phyloP scores from a whole-genome alignment of 2,329 filamentous ascomycete genomes.

The Diaporthe citrichinensis region DNA sequence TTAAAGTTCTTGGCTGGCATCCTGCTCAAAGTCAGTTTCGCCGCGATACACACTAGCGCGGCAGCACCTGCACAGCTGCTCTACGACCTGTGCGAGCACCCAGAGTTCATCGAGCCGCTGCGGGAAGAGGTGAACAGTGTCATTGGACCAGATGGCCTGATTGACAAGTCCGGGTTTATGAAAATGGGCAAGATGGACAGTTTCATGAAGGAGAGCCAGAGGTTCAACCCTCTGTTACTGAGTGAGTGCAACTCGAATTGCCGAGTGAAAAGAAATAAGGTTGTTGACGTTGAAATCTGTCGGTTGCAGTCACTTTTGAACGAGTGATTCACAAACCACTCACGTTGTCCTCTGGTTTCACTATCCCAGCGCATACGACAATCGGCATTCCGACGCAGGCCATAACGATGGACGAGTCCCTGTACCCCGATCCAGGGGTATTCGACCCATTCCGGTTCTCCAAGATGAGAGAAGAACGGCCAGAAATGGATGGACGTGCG shows the following conservation, averaged over 20 bases:
- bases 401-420: constrained; percentile 54
- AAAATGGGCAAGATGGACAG: constrained; percentile 51
- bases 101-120: constrained; percentile 63
- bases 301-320: constrained; percentile 57
- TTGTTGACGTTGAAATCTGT: background rate
- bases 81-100: constrained; percentile 65
- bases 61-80: constrained; percentile 62
- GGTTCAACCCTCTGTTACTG: constrained; percentile 45
- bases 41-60: constrained; percentile 66
- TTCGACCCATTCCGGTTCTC: constrained; percentile 27
- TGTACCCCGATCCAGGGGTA: constrained; percentile 52
- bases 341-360: constrained; percentile 68
- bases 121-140: constrained; percentile 63
- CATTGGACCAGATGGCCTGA: constrained; percentile 49
- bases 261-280: background rate
- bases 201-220: constrained; percentile 51
- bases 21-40: constrained; percentile 60
- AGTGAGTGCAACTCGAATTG: constrained; percentile 48
- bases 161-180: constrained; percentile 47
- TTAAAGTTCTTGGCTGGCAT: constrained; percentile 50
- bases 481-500: constrained; percentile 16
- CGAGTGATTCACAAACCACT: constrained; percentile 65
- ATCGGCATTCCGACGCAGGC: constrained; percentile 57
- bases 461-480: constrained; percentile 1
- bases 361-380: constrained; percentile 58